Evolutionary conservation across 805 yeast species (phyloP), one percentile per base, ranked within the genome.

Genomic region (Yarrowia sp.): DNA sequence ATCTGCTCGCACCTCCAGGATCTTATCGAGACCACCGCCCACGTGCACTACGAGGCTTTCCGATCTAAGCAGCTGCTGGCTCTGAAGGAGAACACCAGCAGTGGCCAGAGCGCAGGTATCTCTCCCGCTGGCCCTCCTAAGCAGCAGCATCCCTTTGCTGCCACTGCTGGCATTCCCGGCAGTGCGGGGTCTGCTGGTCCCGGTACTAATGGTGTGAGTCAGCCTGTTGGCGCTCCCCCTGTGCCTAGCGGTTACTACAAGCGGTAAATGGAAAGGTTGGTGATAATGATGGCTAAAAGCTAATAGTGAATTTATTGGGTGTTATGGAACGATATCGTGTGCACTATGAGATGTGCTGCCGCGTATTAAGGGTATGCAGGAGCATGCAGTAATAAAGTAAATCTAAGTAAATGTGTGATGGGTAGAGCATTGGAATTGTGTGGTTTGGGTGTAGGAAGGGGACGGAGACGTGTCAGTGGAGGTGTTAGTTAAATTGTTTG

Each of bases 1-100:
- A 91, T 97, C 51, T 86, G 97, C 79, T 91, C 98, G 8, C 98
- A 95, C 76, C 81, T 95, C 73, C 98, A 92, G 76, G 98, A 93
- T 75, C 85, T 95, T 75, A 92, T 95, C 72, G 99, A 95, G 77
- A 86, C 96, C 11, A 95, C 99, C 4, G 80, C 96, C 1, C 81
- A 85, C 69, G 83, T 86, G 64, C 98, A 95, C 76, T 95, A 95
- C 77, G 99, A 95, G 80, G 82, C 86, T 64, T 95, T 92, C 80
- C 87, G 99, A 79, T 82, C 96, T 18, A 92, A 92, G 78, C 99
- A 95, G 79, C 85, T 95, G 76, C 85, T 92, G 67, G 96, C 96
- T 8, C 83, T 95, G 77, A 92, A 93, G 78, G 98, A 93, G 79
- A 91, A 88, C 75, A 67, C 74, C 33, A 32, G 51, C 45, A 55